A percentile compares a stretch with the other conserved stretches of the same genome.
Conservation (phyloP, 169 alveolate species). For the Plasmodium sp. region DNA sequence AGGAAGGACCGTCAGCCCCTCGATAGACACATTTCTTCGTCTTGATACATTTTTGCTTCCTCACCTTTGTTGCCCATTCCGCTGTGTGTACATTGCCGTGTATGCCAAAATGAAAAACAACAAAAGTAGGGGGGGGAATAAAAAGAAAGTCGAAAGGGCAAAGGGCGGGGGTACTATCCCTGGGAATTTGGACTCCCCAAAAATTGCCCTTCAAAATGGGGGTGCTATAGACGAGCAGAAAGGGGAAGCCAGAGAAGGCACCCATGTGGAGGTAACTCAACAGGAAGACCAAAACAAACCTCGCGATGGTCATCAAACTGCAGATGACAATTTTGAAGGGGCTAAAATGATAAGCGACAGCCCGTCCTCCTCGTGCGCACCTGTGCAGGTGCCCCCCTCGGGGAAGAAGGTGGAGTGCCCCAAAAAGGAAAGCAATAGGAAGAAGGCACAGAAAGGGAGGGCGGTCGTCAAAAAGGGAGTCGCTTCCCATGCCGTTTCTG, state of each 20-base stretch:
- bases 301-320: background rate
- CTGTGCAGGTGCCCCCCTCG: background rate
- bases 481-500: too few species aligned
- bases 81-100: background rate
- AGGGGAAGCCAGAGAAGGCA: background rate
- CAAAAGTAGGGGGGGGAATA: background rate
- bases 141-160: background rate
- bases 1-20: background rate
- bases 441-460: background rate
- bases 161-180: background rate
- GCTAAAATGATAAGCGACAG: background rate
- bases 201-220: background rate
- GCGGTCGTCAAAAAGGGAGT: background rate
- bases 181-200: background rate
- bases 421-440: background rate
- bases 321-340: background rate
- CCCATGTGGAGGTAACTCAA: background rate
- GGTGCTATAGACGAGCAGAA: background rate
- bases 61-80: background rate
- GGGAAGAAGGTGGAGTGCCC: background rate
- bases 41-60: background rate
- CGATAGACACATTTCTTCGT: too few species aligned
- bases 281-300: background rate
- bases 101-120: background rate
- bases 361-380: background rate